phyloP scores from a whole-genome alignment of 208 protist species.

The Porcisia hertigi region DNA sequence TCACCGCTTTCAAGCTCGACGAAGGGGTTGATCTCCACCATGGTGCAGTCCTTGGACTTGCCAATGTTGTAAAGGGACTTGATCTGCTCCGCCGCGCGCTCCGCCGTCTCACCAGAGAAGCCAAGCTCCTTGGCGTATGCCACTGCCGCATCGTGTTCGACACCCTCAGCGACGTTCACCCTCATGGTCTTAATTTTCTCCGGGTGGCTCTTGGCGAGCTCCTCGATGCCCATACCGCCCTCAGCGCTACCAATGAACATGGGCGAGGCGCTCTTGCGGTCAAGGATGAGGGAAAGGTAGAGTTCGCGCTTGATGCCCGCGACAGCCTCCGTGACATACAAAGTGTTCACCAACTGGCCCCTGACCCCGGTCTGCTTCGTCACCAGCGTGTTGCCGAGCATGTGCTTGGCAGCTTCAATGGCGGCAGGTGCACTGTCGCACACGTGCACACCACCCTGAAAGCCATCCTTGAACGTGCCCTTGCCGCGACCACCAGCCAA shows the following conservation, averaged over 20 bases:
- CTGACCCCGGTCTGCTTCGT: conserved; percentile 99
- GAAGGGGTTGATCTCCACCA: conserved; percentile 99
- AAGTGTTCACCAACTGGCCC: conserved; percentile 91
- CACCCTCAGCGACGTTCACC: conserved; percentile 94
- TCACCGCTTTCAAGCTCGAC: conserved; percentile 95
- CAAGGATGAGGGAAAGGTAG: conserved; percentile 99
- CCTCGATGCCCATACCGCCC: conserved; percentile 99
- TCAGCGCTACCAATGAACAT: conserved; percentile 94
- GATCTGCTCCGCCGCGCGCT: conserved; percentile 93
- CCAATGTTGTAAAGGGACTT: conserved; percentile 97
- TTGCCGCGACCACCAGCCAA: conserved; percentile 98
- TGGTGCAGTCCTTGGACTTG: conserved; percentile 95
- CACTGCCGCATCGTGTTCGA: conserved; percentile 83
- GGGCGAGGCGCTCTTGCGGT: conserved; percentile 92
- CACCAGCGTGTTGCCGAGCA: conserved; percentile 98
- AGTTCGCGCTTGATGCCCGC: conserved; percentile 94
- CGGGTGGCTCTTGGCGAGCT: conserved; percentile 94
- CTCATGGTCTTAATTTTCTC: conserved; percentile 96
- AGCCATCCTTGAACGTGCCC: conserved; percentile 97
- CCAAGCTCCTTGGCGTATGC: conserved; percentile 91
- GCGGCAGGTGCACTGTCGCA: conserved; percentile 86
- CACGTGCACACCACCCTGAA: conserved; percentile 93
- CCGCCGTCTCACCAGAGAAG: conserved; percentile 78
- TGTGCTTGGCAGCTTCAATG: conserved; percentile 89
- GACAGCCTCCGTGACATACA: conserved; percentile 92